Percentiles rank a stretch among this genome's conserved stretches.
Evolutionary conservation across 345 rosid genomes (phyloP).

Genomic region (Linum lewisii): DNA sequence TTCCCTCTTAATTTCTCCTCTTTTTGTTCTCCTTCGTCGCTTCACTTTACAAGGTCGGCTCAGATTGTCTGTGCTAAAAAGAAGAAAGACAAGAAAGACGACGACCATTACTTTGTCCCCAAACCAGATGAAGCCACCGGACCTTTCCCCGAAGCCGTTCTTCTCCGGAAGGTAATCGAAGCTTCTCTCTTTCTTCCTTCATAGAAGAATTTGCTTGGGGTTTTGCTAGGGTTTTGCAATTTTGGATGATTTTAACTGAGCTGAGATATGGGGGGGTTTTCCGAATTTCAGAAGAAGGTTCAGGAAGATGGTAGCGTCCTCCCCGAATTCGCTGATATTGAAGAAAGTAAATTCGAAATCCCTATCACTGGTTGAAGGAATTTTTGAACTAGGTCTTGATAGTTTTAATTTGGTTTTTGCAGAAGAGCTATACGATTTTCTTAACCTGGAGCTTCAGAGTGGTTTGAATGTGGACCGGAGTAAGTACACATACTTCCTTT

Average conservation of each 20-base stretch:
- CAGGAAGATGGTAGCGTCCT: constrained; percentile 71
- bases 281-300: constrained; percentile 54
- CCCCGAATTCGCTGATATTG: constrained; percentile 82
- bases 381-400: constrained; percentile 5
- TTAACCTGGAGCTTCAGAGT: constrained; percentile 74
- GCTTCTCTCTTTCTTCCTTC: not conserved
- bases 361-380: not conserved
- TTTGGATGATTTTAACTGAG: constrained; percentile 12
- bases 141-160: constrained; percentile 79
- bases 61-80: constrained; percentile 39
- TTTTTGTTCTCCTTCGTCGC: constrained; percentile 5
- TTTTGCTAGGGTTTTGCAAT: not conserved
- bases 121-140: constrained; percentile 57
- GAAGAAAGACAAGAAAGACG: constrained; percentile 34
- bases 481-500: constrained; percentile 27
- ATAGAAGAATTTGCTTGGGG: not conserved
- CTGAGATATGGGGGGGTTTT: constrained; percentile 10
- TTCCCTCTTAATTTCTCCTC: constrained; percentile 7
- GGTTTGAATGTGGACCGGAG: constrained; percentile 51
- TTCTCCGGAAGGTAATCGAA: constrained; percentile 70
- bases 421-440: constrained; percentile 72
- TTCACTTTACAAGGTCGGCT: constrained; percentile 25
- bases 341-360: constrained; percentile 45
- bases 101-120: constrained; percentile 44
- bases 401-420: constrained; percentile 20